A percentile compares a stretch with the other conserved stretches of the same genome.
phyloP scores from a whole-genome alignment of 2,329 filamentous ascomycete species.

The Alternaria rosae region DNA sequence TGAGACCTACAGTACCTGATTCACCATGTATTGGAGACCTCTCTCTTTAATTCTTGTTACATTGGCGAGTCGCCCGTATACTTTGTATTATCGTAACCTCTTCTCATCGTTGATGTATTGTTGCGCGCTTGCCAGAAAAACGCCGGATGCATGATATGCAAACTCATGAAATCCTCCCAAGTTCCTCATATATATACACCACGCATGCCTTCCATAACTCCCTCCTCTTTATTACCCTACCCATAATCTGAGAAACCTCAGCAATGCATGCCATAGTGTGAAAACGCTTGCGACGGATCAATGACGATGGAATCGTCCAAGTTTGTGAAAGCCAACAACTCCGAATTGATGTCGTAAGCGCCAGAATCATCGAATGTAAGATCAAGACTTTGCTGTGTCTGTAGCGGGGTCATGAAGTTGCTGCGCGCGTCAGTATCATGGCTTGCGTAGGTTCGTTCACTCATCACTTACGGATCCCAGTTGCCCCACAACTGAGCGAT shows the following conservation, averaged over 20 bases:
- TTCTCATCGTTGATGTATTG: neutral
- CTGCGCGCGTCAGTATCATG: conserved; percentile 16
- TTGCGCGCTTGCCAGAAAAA: neutral
- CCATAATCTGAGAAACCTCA: neutral
- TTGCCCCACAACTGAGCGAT: conserved; percentile 44
- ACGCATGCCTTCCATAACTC: neutral
- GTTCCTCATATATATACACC: neutral
- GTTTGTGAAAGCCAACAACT: conserved; percentile 41
- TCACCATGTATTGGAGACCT: neutral
- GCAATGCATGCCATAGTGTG: conserved; percentile 4
- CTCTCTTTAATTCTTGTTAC: neutral
- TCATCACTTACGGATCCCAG: conserved; percentile 39
- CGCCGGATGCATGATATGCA: neutral
- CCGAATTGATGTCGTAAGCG: conserved; percentile 41
- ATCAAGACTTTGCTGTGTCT: conserved; percentile 44
- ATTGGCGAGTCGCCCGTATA: neutral
- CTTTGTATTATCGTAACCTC: neutral
- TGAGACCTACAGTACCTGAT: neutral
- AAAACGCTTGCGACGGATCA: conserved; percentile 34
- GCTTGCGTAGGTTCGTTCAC: neutral
- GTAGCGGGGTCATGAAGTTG: conserved; percentile 44
- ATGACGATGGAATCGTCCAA: conserved; percentile 41
- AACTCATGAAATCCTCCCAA: neutral
- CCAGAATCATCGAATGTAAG: conserved; percentile 43
- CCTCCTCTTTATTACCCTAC: neutral